Conservation (phyloP, 1,284 basidiomycete species). For the Ustilago lituana region DNA sequence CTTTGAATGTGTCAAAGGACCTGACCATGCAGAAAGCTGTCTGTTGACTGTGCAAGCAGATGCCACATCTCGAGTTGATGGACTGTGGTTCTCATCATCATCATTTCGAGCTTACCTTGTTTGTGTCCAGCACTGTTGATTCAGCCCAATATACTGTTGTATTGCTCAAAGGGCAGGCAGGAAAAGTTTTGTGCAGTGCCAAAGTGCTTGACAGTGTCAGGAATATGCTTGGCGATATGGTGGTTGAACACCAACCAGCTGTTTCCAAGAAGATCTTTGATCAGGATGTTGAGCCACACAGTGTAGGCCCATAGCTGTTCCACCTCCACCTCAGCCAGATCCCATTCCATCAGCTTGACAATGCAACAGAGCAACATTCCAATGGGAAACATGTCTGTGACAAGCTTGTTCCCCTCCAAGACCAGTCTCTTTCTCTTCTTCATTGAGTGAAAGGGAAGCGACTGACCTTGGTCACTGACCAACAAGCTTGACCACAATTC, state of each 20-base stretch:
- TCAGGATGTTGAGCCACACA: background rate
- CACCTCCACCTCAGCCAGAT: background rate
- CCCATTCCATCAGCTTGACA: background rate
- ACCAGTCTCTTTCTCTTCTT: background rate
- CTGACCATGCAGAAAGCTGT: background rate
- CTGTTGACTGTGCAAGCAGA: background rate
- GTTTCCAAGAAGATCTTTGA: background rate
- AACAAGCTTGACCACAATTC: background rate
- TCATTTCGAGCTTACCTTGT: background rate
- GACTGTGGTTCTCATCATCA: background rate
- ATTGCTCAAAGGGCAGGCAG: background rate
- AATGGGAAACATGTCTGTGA: conserved; percentile 4
- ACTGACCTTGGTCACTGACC: background rate
- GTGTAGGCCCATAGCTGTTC: background rate
- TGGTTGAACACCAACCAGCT: conserved; percentile 3
- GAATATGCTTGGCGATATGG: conserved; percentile 2
- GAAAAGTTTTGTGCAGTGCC: background rate
- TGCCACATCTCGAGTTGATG: background rate
- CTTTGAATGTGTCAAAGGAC: conserved; percentile 3
- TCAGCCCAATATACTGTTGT: background rate
- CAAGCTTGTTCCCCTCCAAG: background rate
- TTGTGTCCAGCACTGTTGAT: background rate
- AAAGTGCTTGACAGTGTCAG: background rate
- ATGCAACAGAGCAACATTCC: conserved; percentile 6
- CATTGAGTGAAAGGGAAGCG: background rate